Evolutionary conservation across 805 yeast genomes (phyloP).

Genomic region (Saccharomyces kudriavzevii): DNA sequence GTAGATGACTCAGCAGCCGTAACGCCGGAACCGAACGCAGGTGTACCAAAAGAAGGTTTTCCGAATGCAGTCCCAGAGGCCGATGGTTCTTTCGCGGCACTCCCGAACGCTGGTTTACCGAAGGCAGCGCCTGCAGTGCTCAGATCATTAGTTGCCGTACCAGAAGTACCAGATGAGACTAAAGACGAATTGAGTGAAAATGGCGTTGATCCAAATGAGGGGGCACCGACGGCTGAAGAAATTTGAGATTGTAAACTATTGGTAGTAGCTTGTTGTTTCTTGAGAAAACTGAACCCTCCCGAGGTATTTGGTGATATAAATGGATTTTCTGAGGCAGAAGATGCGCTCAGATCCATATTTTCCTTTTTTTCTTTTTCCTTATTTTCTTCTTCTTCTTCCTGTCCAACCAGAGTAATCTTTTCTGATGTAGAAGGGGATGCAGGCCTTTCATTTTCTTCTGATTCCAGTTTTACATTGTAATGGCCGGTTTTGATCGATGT

Average conservation of each 20-base stretch:
- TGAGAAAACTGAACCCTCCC: neutral
- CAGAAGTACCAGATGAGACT: neutral
- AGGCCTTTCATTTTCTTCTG: neutral
- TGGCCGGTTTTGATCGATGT: slow-evolving; percentile 38
- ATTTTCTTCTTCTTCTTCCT: neutral
- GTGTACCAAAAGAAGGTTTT: slow-evolving; percentile 22
- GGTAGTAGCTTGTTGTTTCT: neutral
- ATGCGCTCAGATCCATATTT: neutral
- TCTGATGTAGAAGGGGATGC: neutral
- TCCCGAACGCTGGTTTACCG: slow-evolving; percentile 22
- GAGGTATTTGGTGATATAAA: neutral
- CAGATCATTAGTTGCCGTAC: slow-evolving; percentile 8
- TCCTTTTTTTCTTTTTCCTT: neutral
- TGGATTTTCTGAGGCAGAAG: neutral
- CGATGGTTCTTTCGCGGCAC: slow-evolving; percentile 15
- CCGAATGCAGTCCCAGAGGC: slow-evolving; percentile 13
- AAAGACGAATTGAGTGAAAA: neutral
- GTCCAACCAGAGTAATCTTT: neutral
- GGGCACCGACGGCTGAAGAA: slow-evolving; percentile 6
- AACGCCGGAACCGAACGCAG: neutral
- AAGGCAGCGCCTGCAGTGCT: slow-evolving; percentile 4
- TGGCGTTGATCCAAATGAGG: slow-evolving; percentile 21
- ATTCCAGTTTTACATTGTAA: slow-evolving; percentile 17
- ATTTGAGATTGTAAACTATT: neutral
- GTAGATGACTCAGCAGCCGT: slow-evolving; percentile 1